Base-by-base conservation (phyloP, 1,284 basidiomycete species). In the Ganoderma multipileum region DNA sequence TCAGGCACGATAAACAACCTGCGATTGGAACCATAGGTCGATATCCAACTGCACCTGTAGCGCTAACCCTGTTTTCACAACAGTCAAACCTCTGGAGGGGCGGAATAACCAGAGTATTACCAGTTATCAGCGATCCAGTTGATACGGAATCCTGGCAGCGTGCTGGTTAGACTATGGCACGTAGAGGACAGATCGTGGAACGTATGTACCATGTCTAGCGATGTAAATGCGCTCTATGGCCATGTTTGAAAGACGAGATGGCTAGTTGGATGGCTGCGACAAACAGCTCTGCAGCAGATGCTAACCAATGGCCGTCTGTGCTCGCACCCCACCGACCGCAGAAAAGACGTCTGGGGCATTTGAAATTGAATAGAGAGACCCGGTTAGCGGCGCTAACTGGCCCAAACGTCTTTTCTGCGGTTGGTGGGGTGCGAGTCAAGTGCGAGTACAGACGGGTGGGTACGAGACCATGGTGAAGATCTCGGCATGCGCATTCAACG, bases 161-260 rank as follows among this genome's bases (percentile, higher is more conserved):
- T 5, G 28, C 16, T 18, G 11, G 23, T 60, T 23, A 60, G 58
- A 16, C 2, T 5, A 14, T 59, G 2, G 28, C 12, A 30, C 16
- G 57, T n/a, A 23, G 23, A 39, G 38, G 1, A 3, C 11, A n/a
- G 16, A 60, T 16, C 57, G 12, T 47, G 16, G 18, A 33, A n/a
- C 81, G 76, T 75, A 92, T 81, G 76, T 75, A 92, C 92, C 93
- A 80, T 96, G 94, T 70, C 94, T 86, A 30, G 88, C 89, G 69
- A 95, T 91, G 80, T 92, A 95, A 67, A 96, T 89, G 26, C 86
- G 92, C 66, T 95, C 87, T 67, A 94, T 74, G 74, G 79, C 81
- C 71, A 65, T 71, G 8, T 38, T 50, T 9, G 41, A 12, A 26
- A 36, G n/a, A 58, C 33, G 3, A 16, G 38, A 18, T 41, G 23